Evolutionary conservation across 1,284 basidiomycete genomes (phyloP).

Genomic region (Austropuccinia psidii): DNA sequence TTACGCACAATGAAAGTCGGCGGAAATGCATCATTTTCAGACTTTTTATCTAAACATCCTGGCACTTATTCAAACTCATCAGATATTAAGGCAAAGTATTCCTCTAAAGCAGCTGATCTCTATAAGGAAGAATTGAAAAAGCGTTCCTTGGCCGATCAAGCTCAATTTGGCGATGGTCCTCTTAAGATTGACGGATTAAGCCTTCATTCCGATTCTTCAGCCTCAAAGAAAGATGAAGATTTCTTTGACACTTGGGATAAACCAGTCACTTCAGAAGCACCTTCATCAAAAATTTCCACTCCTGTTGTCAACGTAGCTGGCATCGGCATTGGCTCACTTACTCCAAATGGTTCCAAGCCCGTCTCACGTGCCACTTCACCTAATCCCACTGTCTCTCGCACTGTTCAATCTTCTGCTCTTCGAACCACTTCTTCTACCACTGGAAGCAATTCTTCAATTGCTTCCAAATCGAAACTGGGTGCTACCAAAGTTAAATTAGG

Average conservation of each 20-base stretch:
- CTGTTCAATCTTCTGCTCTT: conserved; percentile 58
- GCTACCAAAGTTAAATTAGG: conserved; percentile 48
- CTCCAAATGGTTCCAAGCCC: conserved; percentile 46
- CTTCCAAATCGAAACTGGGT: conserved; percentile 50
- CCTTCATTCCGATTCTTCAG: conserved; percentile 49
- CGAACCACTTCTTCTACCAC: conserved; percentile 52
- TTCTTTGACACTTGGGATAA: conserved; percentile 97
- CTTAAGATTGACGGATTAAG: conserved; percentile 69
- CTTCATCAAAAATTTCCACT: conserved; percentile 51
- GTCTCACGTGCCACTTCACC: conserved; percentile 44
- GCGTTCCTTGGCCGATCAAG: conserved; percentile 71
- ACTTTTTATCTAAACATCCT: conserved; percentile 84
- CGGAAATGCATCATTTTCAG: conserved; percentile 78
- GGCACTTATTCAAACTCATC: conserved; percentile 62
- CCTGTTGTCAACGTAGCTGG: conserved; percentile 51
- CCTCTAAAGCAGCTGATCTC: conserved; percentile 67
- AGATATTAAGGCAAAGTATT: conserved; percentile 84
- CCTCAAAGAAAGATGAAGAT: conserved; percentile 64
- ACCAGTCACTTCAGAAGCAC: conserved; percentile 54
- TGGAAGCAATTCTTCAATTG: conserved; percentile 43
- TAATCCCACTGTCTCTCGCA: conserved; percentile 53
- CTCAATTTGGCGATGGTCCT: conserved; percentile 62
- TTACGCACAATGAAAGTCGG: conserved; percentile 94
- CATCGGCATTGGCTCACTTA: conserved; percentile 55
- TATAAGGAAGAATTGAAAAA: conserved; percentile 88